A percentile compares a stretch with the other conserved stretches of the same genome.
Evolutionary conservation across 2,329 filamentous ascomycete species (phyloP).

Genomic region (Neocucurbitaria cava): DNA sequence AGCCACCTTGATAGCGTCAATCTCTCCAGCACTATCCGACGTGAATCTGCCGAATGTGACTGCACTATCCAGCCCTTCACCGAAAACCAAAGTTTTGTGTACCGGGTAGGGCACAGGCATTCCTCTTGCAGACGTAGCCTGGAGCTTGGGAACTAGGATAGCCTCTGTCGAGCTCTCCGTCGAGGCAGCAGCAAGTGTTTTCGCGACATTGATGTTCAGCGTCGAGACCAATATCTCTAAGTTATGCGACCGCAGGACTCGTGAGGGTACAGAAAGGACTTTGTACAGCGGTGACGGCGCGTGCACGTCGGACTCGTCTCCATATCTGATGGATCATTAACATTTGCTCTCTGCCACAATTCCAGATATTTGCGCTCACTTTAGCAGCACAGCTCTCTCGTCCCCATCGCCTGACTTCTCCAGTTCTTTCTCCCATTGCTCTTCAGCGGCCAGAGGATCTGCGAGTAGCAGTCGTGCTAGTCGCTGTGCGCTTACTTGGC

Average conservation of each 20-base stretch:
- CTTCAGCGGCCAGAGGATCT: constrained; percentile 53
- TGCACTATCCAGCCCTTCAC: constrained; percentile 74
- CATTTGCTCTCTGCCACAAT: background rate
- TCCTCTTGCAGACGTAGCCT: constrained; percentile 69
- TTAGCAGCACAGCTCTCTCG: constrained; percentile 51
- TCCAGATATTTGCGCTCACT: constrained; percentile 32
- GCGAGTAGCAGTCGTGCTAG: constrained; percentile 68
- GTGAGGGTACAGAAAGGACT: constrained; percentile 69
- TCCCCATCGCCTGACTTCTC: constrained; percentile 37
- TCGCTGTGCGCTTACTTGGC: constrained; percentile 63
- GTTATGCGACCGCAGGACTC: constrained; percentile 65
- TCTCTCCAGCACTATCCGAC: constrained; percentile 46
- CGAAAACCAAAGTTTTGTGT: constrained; percentile 79
- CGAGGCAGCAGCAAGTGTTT: constrained; percentile 29
- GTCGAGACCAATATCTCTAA: constrained; percentile 69
- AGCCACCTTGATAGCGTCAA: constrained; percentile 57
- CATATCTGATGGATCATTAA: constrained; percentile 56
- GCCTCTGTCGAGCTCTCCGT: constrained; percentile 64
- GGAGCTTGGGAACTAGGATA: constrained; percentile 76
- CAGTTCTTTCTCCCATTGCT: constrained; percentile 54
- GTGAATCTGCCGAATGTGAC: constrained; percentile 58
- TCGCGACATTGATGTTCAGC: constrained; percentile 55
- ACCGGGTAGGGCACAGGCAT: constrained; percentile 80
- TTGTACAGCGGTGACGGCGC: constrained; percentile 61
- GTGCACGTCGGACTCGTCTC: constrained; percentile 57